A percentile compares a stretch with the other conserved stretches of the same genome.
Conservation (phyloP, 116 monocot species). For the Cymodocea nodosa region DNA sequence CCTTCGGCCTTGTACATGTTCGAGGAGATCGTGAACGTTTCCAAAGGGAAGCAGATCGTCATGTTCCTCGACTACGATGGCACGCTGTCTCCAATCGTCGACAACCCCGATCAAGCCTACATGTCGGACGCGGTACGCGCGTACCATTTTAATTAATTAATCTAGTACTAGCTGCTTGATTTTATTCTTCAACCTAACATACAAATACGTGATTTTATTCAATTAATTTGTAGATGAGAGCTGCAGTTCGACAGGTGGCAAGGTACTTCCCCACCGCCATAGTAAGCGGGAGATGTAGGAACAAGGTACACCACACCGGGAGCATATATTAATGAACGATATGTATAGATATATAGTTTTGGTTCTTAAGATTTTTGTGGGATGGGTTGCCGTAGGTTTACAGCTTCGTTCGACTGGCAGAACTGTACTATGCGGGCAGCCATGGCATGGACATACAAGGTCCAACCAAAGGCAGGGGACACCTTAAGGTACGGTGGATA, state of each 20-base stretch:
- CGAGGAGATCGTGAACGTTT: conserved; percentile 27
- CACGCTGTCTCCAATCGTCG: conserved; percentile 71
- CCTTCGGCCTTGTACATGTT: conserved; percentile 52
- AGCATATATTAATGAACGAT: too few relatives aligned
- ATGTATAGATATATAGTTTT: too few relatives aligned
- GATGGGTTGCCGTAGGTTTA: conserved; percentile 14
- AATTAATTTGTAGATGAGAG: conserved; percentile 42
- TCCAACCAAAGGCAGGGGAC: conserved; percentile 15
- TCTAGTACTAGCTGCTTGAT: too few relatives aligned
- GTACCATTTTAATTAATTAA: too few relatives aligned
- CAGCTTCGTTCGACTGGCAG: conserved; percentile 31
- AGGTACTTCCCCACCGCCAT: conserved; percentile 58
- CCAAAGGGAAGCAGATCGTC: conserved; percentile 49
- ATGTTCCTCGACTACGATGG: conserved; percentile 87
- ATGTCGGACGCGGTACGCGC: conserved; percentile 46
- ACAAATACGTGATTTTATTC: too few relatives aligned
- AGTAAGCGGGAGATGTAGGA: conserved; percentile 54
- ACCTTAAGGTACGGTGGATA: background rate
- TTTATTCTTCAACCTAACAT: too few relatives aligned
- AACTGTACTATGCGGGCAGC: conserved; percentile 56
- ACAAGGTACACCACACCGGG: conserved; percentile 31
- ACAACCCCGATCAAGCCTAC: conserved; percentile 60
- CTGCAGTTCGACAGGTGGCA: conserved; percentile 40
- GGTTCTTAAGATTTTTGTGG: background rate
- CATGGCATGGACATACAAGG: conserved; percentile 59